Base-by-base conservation (phyloP, 768 basidiomycete species). In the Asterophora parasitica region DNA sequence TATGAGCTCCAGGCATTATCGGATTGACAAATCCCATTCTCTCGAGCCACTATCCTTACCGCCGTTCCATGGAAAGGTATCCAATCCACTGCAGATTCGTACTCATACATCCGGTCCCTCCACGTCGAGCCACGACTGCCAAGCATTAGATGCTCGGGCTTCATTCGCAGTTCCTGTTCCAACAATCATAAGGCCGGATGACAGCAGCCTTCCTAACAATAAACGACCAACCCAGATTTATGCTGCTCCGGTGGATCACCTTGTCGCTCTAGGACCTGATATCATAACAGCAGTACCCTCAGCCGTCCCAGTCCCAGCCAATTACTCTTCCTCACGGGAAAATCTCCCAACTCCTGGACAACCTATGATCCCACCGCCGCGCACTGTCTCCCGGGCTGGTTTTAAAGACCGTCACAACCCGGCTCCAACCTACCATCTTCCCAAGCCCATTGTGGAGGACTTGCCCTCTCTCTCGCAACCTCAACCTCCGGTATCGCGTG, bases 1-100 rank as follows among this genome's bases (percentile, higher is more conserved):
- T 12, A 40, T 58, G 54, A 34, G 47, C 17, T 49, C 51, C 26
- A 48, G 47, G 32, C 35, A 50, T 38, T 32, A 46, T 36, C 46
- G 27, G 19, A 15, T 20, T 31, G 33, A 54, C 26, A 44, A 41
- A 33, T 26, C 36, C 41, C 39, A 17, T 35, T 33, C 36, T 15
- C 38, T 44, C 19, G 42, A 41, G 7, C 20, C 40, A 20, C 35
- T 12, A n/a, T 35, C 44, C 15, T 38, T 16, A 23, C 23, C 41
- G 10, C 4, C 8, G 16, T 13, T 36, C 12, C 45, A 33, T 26
- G 3, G n/a, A 9, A 42, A 28, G 17, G 42, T 37, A 10, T 35
- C 33, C 7, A 31, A 13, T 7, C 20, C 20, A 19, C 20, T 33
- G 4, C 44, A 44, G 34, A 34, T 34, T 36, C 39, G 19, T 8